Percentiles rank a stretch among this genome's conserved stretches.
Evolutionary conservation across 805 yeast species (phyloP).

Genomic region (Torulaspora franciscae): DNA sequence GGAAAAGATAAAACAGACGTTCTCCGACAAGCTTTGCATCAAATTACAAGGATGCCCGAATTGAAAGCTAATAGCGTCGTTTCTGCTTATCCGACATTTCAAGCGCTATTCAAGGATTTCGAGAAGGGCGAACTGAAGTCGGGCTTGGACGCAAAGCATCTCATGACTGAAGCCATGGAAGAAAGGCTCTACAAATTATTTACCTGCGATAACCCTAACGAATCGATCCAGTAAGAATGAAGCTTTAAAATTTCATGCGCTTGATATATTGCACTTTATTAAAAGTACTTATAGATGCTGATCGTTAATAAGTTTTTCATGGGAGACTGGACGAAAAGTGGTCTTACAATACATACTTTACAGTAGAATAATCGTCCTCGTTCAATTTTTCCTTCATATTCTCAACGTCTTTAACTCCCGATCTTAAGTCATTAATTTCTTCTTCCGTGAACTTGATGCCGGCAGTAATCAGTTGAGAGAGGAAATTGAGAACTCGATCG

Average conservation of each 20-base stretch:
- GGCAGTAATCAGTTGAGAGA: slow-evolving; percentile 43
- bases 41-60: slow-evolving; percentile 55
- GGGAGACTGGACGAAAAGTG: neutral
- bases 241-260: neutral
- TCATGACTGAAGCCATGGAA: slow-evolving; percentile 50
- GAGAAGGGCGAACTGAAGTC: slow-evolving; percentile 36
- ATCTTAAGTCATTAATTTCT: slow-evolving; percentile 39
- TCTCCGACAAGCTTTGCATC: slow-evolving; percentile 47
- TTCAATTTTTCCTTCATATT: slow-evolving; percentile 46
- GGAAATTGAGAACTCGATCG: slow-evolving; percentile 52
- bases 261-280: slow-evolving; percentile 35
- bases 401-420: slow-evolving; percentile 39
- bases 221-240: slow-evolving; percentile 25
- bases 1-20: slow-evolving; percentile 47
- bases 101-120: slow-evolving; percentile 28
- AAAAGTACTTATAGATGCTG: slow-evolving; percentile 22
- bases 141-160: slow-evolving; percentile 42
- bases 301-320: neutral
- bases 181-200: slow-evolving; percentile 45
- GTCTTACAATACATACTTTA: slow-evolving; percentile 41
- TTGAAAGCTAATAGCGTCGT: slow-evolving; percentile 45
- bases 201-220: slow-evolving; percentile 47
- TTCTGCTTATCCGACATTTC: slow-evolving; percentile 40
- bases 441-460: slow-evolving; percentile 43
- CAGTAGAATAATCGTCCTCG: slow-evolving; percentile 48